Evolutionary conservation across 495 filamentous ascomycete genomes (phyloP).

Genomic region (Jackrogersella multiformis): DNA sequence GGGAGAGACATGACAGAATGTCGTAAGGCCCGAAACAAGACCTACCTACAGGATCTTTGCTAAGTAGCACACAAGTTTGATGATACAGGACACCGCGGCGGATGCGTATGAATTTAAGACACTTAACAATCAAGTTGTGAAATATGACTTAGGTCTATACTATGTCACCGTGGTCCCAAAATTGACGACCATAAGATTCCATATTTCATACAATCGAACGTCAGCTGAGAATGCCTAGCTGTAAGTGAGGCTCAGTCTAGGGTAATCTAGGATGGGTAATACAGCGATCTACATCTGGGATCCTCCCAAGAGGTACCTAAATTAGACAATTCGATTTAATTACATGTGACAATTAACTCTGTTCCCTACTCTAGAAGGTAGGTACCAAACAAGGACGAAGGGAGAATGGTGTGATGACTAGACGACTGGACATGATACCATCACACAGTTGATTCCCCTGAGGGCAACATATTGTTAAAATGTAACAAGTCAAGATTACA

Average conservation of each 20-base stretch:
- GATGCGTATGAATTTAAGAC: conserved; percentile 7
- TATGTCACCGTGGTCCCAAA: conserved; percentile 1
- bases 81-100: not conserved
- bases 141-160: not conserved
- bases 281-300: conserved; percentile 18
- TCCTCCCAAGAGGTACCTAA: conserved; percentile 4
- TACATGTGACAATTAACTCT: conserved; percentile 5
- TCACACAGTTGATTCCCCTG: not conserved
- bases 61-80: not conserved
- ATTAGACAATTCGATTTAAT: not conserved
- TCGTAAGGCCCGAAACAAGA: not conserved
- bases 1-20: not conserved
- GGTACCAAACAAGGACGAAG: not conserved
- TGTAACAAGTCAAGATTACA: not conserved
- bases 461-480: not conserved
- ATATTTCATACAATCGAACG: not conserved
- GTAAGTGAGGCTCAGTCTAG: conserved; percentile 22
- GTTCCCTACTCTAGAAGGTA: not conserved
- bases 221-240: not conserved
- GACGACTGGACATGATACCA: not conserved
- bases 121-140: not conserved
- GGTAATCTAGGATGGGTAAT: conserved; percentile 11
- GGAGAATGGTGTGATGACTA: not conserved
- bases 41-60: not conserved
- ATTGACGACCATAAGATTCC: not conserved